Base-by-base conservation (phyloP, 345 rosid species). In the Raphanus sativus region DNA sequence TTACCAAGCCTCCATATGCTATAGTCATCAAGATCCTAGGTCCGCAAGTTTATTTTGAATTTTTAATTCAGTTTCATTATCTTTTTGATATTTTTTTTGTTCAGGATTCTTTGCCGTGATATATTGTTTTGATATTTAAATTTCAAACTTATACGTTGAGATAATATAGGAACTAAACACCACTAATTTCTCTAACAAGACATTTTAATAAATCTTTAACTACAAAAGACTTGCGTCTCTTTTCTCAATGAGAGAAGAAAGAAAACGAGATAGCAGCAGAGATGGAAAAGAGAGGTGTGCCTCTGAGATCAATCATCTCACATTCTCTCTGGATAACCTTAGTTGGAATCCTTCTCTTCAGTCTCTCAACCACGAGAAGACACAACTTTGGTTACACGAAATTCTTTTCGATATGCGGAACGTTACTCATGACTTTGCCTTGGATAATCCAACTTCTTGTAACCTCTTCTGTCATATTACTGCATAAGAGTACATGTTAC, bases 1-100 rank as follows among this genome's bases (percentile, higher is more conserved):
- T 81, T 89, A 66, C 88, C 94, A 42, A 86, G 71, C 75, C 82
- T 86, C 4, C 85, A 75, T 13, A 17, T 81, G 80, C 58, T 80
- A 45, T 64, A 76, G 8, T 24, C 54, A 16, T 24, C 54, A 16
- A 63, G 24, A 73, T 45, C 50, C 5, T 48, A 38, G 13, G 9
- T 72, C 17, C 4, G 64, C 55, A 54, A 63, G 75, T 76, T 68
- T 69, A 24, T 5, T 5, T 3, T 58, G 29, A n/a, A 1, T 4
- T 9, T 17, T 28, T 38, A 8, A 34, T 36, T 54, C n/a, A n/a
- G 2, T 65, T 25, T 1, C 61, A 30, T 3, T 9, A 56, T 24
- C 6, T 4, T 56, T 56, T 24, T 24, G 2, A 56, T 56, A 56
- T 8, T 56, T 56, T 21, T 61, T 36, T 32, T n/a, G 42, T 32